Base-by-base conservation (phyloP, 1,284 basidiomycete genomes). In the Cutaneotrichosporon daszewskae region DNA sequence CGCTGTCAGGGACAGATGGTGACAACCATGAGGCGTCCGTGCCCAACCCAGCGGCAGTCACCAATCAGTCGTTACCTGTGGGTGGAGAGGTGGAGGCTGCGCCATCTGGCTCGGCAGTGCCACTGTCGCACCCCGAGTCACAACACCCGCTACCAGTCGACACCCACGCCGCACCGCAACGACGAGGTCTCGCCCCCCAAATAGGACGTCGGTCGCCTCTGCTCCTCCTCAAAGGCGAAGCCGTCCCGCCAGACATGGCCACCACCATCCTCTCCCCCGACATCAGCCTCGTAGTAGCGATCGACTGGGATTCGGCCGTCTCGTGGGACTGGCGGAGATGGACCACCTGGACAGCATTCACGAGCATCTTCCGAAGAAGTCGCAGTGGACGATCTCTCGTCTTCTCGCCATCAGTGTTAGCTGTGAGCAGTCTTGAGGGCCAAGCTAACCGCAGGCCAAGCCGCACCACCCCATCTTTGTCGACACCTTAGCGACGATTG, bases 391-490 rank as follows among this genome's bases (percentile, higher is more conserved):
- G 50, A 3, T 43, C 17, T 11, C 39, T 66, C 5, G 57, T 65
- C 46, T 52, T 66, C 36, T 54, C 53, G 4, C 58, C 58, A 34
- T 56, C 56, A 36, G 32, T 55, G 9, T 27, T 60, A 18, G 41
- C 55, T 3, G 58, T 58, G 40, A 43, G n/a, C n/a, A n/a, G 55
- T 51, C 10, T 3, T 16, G 12, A 12, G 16, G 5, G n/a, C 17
- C 26, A 14, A 9, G 11, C 44, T 46, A 25, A 50, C 40, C 3
- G 8, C 32, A 55, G 56, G 47, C 58, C 14, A 57, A 59, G 42
- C 45, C 62, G 10, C 60, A 51, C 37, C 59, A 58, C 51, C 55
- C 57, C n/a, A 51, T 65, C 19, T 47, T 60, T 32, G 36, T 57
- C 28, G 59, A 66, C 45, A 62, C 59, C 12, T 42, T 64, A 5